phyloP scores from a whole-genome alignment of 2,329 filamentous ascomycete genomes.

The Neofusicoccum umdonicola region DNA sequence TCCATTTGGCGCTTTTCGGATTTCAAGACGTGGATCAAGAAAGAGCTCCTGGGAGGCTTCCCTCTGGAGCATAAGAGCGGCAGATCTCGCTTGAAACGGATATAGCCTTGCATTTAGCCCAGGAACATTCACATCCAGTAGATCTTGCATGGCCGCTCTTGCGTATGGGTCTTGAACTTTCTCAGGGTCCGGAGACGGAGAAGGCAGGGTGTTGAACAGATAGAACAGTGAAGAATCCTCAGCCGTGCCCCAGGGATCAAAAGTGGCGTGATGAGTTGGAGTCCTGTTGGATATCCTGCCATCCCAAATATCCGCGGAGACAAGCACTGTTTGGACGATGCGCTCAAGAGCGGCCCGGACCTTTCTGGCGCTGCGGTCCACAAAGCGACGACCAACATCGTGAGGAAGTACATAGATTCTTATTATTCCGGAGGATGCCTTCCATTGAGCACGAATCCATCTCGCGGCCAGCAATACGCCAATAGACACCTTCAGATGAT shows the following conservation, averaged over 20 bases:
- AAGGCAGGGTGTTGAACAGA: constrained; percentile 71
- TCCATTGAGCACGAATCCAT: constrained; percentile 35
- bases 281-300: constrained; percentile 36
- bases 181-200: constrained; percentile 59
- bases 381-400: constrained; percentile 56
- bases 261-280: constrained; percentile 21
- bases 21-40: constrained; percentile 71
- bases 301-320: constrained; percentile 56
- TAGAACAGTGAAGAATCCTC: constrained; percentile 60
- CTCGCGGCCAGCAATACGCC: constrained; percentile 31
- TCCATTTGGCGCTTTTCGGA: constrained; percentile 60
- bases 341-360: constrained; percentile 48
- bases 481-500: constrained; percentile 23
- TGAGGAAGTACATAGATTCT: constrained; percentile 65
- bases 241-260: constrained; percentile 41
- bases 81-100: constrained; percentile 75
- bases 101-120: constrained; percentile 68
- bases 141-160: constrained; percentile 53
- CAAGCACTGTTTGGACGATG: constrained; percentile 57
- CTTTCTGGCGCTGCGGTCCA: constrained; percentile 50
- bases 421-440: constrained; percentile 27
- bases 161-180: constrained; percentile 51
- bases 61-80: constrained; percentile 78
- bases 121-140: constrained; percentile 46
- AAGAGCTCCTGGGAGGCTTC: constrained; percentile 64